Evolutionary conservation across 441 rosid species (phyloP).

Genomic region (Gossypium schwendimanii): DNA sequence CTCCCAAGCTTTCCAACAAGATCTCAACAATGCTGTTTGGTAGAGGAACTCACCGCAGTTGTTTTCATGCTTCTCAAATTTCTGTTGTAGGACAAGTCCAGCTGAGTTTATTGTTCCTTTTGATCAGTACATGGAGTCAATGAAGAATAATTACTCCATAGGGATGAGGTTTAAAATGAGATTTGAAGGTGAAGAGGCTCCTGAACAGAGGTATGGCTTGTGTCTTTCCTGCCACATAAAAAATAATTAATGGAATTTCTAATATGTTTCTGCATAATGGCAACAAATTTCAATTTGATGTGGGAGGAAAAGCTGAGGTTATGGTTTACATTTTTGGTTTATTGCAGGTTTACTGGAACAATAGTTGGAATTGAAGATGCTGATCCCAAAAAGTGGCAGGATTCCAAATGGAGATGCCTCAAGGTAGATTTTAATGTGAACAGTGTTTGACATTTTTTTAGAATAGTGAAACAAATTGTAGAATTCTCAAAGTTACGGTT

Average conservation of each 20-base stretch:
- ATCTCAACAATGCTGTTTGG: no score
- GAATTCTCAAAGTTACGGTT: neutral
- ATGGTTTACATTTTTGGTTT: neutral
- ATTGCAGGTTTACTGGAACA: slow-evolving; percentile 82
- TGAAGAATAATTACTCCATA: slow-evolving; percentile 65
- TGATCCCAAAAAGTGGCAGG: slow-evolving; percentile 64
- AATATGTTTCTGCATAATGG: neutral
- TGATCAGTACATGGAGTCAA: slow-evolving; percentile 77
- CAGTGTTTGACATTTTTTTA: neutral
- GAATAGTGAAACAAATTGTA: neutral
- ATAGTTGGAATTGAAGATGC: slow-evolving; percentile 81
- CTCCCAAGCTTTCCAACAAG: no score
- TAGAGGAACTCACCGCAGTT: no score
- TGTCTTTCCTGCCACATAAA: neutral
- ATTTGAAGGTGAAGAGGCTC: slow-evolving; percentile 99
- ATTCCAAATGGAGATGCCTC: slow-evolving; percentile 93
- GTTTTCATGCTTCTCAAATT: no score
- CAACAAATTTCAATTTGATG: neutral
- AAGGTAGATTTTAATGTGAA: slow-evolving; percentile 42
- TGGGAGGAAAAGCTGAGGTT: neutral
- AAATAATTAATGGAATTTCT: neutral
- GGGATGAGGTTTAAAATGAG: slow-evolving; percentile 99
- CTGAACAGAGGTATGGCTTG: slow-evolving; percentile 74
- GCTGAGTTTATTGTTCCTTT: slow-evolving; percentile 92
- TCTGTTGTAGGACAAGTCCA: slow-evolving; percentile 75